phyloP scores from a whole-genome alignment of 1,284 basidiomycete genomes.

The Jaminaea rosea region DNA sequence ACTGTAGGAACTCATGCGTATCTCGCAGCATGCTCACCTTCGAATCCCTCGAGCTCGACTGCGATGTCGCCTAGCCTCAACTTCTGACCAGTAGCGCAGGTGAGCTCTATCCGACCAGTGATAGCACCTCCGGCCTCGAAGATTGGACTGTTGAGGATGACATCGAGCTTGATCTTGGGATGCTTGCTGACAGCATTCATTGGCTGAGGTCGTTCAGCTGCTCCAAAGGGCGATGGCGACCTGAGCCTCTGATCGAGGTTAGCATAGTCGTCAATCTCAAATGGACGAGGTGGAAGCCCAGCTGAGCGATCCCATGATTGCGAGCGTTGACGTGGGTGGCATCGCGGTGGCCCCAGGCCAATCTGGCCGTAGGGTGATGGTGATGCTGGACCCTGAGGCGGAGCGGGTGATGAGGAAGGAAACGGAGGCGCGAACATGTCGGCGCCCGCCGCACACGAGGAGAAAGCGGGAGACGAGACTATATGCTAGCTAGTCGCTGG shows the following conservation, averaged over 20 bases:
- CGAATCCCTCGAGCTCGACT: slow-evolving; percentile 29
- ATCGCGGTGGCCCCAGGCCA: too few relatives aligned
- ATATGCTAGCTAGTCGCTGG: too few relatives aligned
- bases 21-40: slow-evolving; percentile 17
- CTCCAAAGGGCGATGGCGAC: slow-evolving; percentile 1
- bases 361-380: too few relatives aligned
- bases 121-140: slow-evolving; percentile 32
- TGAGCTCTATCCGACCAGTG: slow-evolving; percentile 36
- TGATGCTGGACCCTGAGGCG: too few relatives aligned
- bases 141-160: slow-evolving; percentile 23
- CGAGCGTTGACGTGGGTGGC: slow-evolving; percentile 8
- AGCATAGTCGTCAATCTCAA: slow-evolving; percentile 10
- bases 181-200: slow-evolving; percentile 39
- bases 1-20: too few relatives aligned
- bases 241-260: not conserved
- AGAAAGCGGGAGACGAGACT: too few relatives aligned
- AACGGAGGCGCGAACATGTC: not conserved
- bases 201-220: not conserved
- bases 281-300: slow-evolving; percentile 29
- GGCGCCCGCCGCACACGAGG: not conserved
- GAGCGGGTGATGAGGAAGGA: not conserved
- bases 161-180: slow-evolving; percentile 33
- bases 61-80: slow-evolving; percentile 37
- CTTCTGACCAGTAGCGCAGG: slow-evolving; percentile 30
- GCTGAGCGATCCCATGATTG: slow-evolving; percentile 25